Evolutionary conservation across 2,329 filamentous ascomycete genomes (phyloP).

Genomic region (Pyrenophora teres): DNA sequence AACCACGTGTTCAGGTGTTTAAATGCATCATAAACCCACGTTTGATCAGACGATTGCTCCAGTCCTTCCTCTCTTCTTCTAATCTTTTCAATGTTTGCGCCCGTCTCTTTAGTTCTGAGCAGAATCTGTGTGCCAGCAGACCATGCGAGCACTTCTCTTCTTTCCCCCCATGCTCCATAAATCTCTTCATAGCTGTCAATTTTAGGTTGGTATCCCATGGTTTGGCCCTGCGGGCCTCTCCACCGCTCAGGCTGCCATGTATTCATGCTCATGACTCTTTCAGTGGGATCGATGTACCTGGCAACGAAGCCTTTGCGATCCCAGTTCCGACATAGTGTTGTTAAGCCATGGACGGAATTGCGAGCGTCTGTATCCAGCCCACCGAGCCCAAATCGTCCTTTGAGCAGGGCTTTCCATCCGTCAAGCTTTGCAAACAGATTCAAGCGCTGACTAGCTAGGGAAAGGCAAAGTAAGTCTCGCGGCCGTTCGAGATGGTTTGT

Average conservation of each 20-base stretch:
- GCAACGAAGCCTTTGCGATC: slow-evolving; percentile 61
- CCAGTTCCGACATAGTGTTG: slow-evolving; percentile 62
- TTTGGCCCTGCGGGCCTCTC: slow-evolving; percentile 54
- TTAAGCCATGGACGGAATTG: slow-evolving; percentile 58
- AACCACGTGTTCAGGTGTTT: slow-evolving; percentile 52
- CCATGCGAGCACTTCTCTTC: slow-evolving; percentile 63
- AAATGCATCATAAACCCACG: slow-evolving; percentile 38
- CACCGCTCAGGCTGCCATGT: slow-evolving; percentile 42
- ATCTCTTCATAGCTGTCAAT: slow-evolving; percentile 63
- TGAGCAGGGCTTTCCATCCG: slow-evolving; percentile 42
- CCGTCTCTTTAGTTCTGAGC: slow-evolving; percentile 55
- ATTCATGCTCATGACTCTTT: slow-evolving; percentile 45
- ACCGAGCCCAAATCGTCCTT: slow-evolving; percentile 35
- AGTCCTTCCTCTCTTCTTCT: slow-evolving; percentile 25
- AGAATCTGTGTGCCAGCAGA: slow-evolving; percentile 64
- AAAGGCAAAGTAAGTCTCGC: slow-evolving; percentile 31
- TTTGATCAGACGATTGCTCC: slow-evolving; percentile 19
- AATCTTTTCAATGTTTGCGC: slow-evolving; percentile 24
- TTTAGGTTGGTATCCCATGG: slow-evolving; percentile 63
- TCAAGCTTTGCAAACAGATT: slow-evolving; percentile 34
- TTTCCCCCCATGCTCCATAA: slow-evolving; percentile 47
- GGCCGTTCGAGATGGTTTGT: slow-evolving; percentile 37
- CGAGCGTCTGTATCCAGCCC: slow-evolving; percentile 34
- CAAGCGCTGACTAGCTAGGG: slow-evolving; percentile 31
- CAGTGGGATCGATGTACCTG: slow-evolving; percentile 55